Base-by-base conservation (phyloP, 2,329 filamentous ascomycete species). In the Podosphaera leucotricha region DNA sequence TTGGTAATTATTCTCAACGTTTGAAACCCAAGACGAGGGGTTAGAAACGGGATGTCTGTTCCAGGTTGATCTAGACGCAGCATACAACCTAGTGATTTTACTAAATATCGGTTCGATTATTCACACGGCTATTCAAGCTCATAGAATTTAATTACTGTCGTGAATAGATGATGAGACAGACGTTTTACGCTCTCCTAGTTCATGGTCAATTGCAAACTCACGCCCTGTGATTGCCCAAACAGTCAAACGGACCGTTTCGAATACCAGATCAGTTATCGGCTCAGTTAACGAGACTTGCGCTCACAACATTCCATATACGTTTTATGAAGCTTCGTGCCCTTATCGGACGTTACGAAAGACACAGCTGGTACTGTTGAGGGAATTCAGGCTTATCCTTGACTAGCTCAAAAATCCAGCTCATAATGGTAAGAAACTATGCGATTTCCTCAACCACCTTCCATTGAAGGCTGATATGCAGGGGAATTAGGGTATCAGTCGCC, bases 401-500 rank as follows among this genome's bases (percentile, higher is more conserved):
- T 33, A 33, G 28, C 28, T 33, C 13, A 33, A 4, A 33, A 4
- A 13, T 4, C 6, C 11, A 13, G 15, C 15, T n/a, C 28, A 33
- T 11, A 6, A 33, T 33, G 28, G 28, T 33, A 33, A 33, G 28
- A 33, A 33, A 13, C 13, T 11, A 3, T 33, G 15, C 15, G 11
- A 7, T 3, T 13, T 33, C 3, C 3, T 33, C 28, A 11, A 33
- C 28, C 15, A n/a, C 4, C 15, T 11, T 33, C 13, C 28, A 33
- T 33, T 33, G 28, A 33, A 6, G 13, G 28, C 28, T 33, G 28
- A 33, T 33, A 11, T 33, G 6, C 28, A 33, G 28, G 28, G 28
- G 28, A n/a, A 3, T 33, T 3, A 59, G 57, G 57, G 54, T 48
- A 58, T 59, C 43, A 60, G 55, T 51, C 52, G 55, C 44, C 53